Base-by-base conservation (phyloP, 352 stramenopile genomes). In the Globisporangium acanthophoron region DNA sequence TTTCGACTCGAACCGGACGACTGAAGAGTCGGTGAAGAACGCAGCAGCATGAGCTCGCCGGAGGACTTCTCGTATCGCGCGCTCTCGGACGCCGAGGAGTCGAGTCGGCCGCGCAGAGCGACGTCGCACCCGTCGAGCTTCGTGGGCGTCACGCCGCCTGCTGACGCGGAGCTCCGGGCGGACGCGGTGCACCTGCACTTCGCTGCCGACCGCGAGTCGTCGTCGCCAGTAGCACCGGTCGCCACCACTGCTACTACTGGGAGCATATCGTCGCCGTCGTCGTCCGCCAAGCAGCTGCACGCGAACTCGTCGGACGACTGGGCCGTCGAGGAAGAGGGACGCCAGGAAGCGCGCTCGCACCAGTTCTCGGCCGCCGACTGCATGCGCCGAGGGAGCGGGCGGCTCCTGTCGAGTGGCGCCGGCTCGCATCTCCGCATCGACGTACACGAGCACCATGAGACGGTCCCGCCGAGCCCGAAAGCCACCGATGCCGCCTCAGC, bases 61-160 rank as follows among this genome's bases (percentile, higher is more conserved):
- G 57, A 55, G 6, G 58, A 64, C 20, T 64, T 64, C 29, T 5
- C 44, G 12, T 64, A 64, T 29, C 52, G 37, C 31, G 33, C 33
- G 18, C n/a, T 64, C 43, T 46, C 44, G 16, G 52, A 59, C 27
- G 35, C 51, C 5, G 58, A 59, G 3, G 52, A 49, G 43, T 11
- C 51, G 16, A n/a, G 29, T 16, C 48, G 50, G 11, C 11, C 29
- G 20, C n/a, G 24, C n/a, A 50, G 49, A 44, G 16, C n/a, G 45
- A 39, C 20, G 45, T 3, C 35, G 11, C 31, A 8, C 20, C 18
- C 31, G 35, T 52, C 57, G 16, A 62, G 57, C 49, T 62, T 62
- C 43, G 40, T 62, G 31, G 57, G 12, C 2, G 57, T 57, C 24
- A 57, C 57, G 41, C 56, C 56, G 18, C 37, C 56, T 15, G 3